phyloP scores from a whole-genome alignment of 768 basidiomycete species.

The Pleurotus ostreatus region DNA sequence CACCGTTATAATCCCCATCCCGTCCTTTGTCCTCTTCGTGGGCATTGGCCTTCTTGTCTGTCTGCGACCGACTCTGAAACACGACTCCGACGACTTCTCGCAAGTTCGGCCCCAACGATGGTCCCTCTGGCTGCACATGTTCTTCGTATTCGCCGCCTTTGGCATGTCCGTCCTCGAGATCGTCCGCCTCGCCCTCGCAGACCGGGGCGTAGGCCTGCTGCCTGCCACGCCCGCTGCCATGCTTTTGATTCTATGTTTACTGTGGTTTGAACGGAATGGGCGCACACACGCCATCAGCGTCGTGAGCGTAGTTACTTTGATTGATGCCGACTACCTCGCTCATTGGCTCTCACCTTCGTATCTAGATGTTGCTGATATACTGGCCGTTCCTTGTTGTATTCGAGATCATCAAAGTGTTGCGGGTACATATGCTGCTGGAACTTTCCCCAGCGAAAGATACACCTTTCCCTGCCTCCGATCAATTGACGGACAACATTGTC shows the following conservation, averaged over 20 bases:
- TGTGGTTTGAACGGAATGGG: conserved; percentile 15
- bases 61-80: not conserved
- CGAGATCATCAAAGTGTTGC: conserved; percentile 15
- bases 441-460: conserved; percentile 19
- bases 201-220: conserved; percentile 24
- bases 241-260: conserved; percentile 12
- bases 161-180: conserved; percentile 27
- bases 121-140: conserved; percentile 21
- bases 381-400: conserved; percentile 20
- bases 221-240: conserved; percentile 20
- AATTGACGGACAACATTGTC: conserved; percentile 22
- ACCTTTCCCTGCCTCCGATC: conserved; percentile 20
- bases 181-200: conserved; percentile 19
- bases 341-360: not conserved
- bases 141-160: conserved; percentile 19
- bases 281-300: conserved; percentile 12
- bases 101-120: conserved; percentile 11
- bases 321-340: not conserved
- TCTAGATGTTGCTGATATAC: conserved; percentile 18
- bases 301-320: conserved; percentile 12
- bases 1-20: conserved; percentile 22
- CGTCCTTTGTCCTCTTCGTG: conserved; percentile 21
- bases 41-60: conserved; percentile 7
- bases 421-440: conserved; percentile 14
- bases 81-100: conserved; percentile 1